Conservation (phyloP, 2,329 filamentous ascomycete species). For the Reticulascus tulasneorum region DNA sequence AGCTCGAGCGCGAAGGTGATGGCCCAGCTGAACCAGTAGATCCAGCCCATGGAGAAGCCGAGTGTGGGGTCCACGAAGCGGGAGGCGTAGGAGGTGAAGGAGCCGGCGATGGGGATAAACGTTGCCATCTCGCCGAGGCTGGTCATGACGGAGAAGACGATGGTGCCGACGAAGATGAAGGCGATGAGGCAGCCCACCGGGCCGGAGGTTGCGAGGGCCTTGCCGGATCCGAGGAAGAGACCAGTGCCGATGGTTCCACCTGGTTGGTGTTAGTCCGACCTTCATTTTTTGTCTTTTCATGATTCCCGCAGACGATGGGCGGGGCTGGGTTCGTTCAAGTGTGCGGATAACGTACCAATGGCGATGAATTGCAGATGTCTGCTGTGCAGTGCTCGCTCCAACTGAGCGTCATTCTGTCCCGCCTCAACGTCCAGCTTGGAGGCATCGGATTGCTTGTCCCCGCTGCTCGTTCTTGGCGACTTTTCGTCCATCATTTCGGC, state of each 20-base stretch:
- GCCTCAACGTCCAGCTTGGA: slow-evolving; percentile 30
- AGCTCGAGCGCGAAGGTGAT: slow-evolving; percentile 71
- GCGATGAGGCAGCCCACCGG: slow-evolving; percentile 65
- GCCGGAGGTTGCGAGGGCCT: slow-evolving; percentile 58
- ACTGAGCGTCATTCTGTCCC: slow-evolving; percentile 27
- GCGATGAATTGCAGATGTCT: slow-evolving; percentile 48
- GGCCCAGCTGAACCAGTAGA: slow-evolving; percentile 78
- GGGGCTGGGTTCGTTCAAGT: not conserved
- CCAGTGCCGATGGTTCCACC: slow-evolving; percentile 67
- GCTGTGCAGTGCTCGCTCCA: slow-evolving; percentile 31
- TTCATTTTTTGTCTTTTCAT: too few relatives aligned
- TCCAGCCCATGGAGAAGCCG: slow-evolving; percentile 77
- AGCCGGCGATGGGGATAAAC: slow-evolving; percentile 71
- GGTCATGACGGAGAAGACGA: slow-evolving; percentile 74
- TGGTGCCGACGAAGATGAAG: slow-evolving; percentile 64
- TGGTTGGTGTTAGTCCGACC: too few relatives aligned
- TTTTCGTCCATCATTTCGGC: not conserved
- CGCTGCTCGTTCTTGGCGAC: too few relatives aligned
- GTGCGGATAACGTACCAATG: slow-evolving; percentile 31
- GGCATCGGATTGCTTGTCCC: too few relatives aligned
- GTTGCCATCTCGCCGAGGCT: slow-evolving; percentile 70
- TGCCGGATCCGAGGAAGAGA: slow-evolving; percentile 65
- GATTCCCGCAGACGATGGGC: not conserved
- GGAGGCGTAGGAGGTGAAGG: slow-evolving; percentile 71
- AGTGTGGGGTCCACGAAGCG: slow-evolving; percentile 71